Base-by-base conservation (phyloP, 2,329 filamentous ascomycete species). In the Fusarium lyarnte region DNA sequence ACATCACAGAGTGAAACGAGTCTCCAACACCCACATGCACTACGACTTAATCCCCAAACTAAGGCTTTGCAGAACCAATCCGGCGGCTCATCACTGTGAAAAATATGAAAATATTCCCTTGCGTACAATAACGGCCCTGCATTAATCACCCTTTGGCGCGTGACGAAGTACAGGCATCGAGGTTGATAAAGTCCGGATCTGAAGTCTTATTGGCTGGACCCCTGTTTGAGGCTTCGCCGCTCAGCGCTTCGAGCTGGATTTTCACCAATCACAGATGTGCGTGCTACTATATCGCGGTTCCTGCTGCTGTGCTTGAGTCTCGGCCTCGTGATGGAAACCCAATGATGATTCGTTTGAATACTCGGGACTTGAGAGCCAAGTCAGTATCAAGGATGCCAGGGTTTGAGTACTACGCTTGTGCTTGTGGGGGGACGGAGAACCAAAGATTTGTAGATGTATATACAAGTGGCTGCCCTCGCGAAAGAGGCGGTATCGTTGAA, bases 211-310 rank as follows among this genome's bases (percentile, higher is more conserved):
- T 80, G 79, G 79, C 54, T 45, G 61, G 57, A 61, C 72, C 58
- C 74, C 69, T 74, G 73, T 61, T 55, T 38, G 61, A 58, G 63
- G 67, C 60, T 59, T 71, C 60, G 54, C 46, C 58, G 70, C 69
- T 74, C 72, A 72, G 79, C 79, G 79, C 78, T 80, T 80, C 76
- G 73, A 74, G 57, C 51, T 53, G 25, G 42, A 43, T 25, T 45
- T 53, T 57, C 66, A 53, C 79, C 79, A 81, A 81, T 80, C 78
- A 79, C 45, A 25, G 51, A 51, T 38, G 59, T 43, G 42, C 25
- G 42, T 45, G 42, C 41, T 53, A 31, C 60, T 63, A 68, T 57
- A 63, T 61, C 62, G 63, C 65, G 60, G 69, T 63, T 62, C 42
- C 59, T 64, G 38, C 42, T 67, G 52, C 52, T 74, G 63, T 58